Evolutionary conservation across 176 grass and related monocot genomes (phyloP).

Genomic region (Eleusine coracana): DNA sequence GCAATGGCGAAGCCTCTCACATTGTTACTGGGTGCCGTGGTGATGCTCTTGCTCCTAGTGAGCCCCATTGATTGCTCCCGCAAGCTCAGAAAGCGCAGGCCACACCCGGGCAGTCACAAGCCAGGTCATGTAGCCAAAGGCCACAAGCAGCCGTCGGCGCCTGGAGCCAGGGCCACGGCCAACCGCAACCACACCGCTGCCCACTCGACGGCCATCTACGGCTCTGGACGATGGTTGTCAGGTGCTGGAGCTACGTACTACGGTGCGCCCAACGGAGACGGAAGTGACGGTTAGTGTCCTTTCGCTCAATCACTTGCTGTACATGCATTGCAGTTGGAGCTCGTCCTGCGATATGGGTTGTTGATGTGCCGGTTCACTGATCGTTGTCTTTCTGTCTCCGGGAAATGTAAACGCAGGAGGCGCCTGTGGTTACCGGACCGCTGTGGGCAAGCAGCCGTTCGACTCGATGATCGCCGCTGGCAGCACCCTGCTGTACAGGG

Average conservation of each 20-base stretch:
- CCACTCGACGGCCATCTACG: conserved; percentile 19
- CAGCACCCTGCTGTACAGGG: conserved; percentile 62
- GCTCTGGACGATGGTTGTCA: conserved; percentile 47
- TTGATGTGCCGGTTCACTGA: neutral
- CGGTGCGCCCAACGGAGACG: conserved; percentile 69
- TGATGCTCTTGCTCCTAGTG: conserved; percentile 41
- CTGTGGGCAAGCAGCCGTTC: conserved; percentile 60
- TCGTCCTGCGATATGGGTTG: neutral
- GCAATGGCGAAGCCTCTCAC: conserved; percentile 46
- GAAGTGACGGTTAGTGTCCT: conserved; percentile 58
- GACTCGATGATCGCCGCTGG: conserved; percentile 70
- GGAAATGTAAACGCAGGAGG: conserved; percentile 53
- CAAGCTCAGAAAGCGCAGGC: conserved; percentile 28
- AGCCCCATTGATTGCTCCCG: conserved; percentile 51
- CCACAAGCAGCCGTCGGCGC: neutral
- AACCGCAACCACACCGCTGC: conserved; percentile 30
- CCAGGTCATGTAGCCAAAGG: neutral
- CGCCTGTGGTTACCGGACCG: conserved; percentile 76
- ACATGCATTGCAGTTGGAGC: neutral
- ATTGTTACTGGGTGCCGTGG: conserved; percentile 20
- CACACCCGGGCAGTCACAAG: neutral
- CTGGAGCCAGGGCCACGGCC: neutral
- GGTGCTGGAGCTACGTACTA: conserved; percentile 84
- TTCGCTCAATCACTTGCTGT: neutral
- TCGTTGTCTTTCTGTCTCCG: neutral